Percentiles rank a stretch among this genome's conserved stretches.
These are phyloP conservation scores for Dryadomyces quercus-mongolicae DNA, from an alignment of 2,329 filamentous ascomycete species.

Conservation along the genomic window DNA sequence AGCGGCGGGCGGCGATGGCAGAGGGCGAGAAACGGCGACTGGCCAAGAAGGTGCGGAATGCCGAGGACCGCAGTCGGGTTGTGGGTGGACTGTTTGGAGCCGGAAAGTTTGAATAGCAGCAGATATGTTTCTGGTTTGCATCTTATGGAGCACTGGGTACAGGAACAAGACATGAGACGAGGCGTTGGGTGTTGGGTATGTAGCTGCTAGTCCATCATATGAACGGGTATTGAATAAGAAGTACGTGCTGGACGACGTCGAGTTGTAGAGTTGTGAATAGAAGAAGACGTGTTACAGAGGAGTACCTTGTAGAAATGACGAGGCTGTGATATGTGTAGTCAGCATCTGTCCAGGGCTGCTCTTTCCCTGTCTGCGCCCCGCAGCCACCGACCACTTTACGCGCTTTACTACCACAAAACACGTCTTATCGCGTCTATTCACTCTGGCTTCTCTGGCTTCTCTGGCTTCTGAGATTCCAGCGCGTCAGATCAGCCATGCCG, in stretches of 20 bases:
- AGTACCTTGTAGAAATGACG: too few species aligned
- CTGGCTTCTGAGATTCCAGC: background rate
- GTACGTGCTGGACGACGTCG: too few species aligned
- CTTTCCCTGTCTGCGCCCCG: background rate
- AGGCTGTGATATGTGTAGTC: too few species aligned
- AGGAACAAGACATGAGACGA: too few species aligned
- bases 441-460: too few species aligned
- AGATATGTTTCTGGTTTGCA: background rate
- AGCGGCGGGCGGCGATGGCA: conserved; percentile 39
- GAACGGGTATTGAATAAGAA: too few species aligned
- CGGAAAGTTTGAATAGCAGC: conserved; percentile 37
- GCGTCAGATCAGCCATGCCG: background rate
- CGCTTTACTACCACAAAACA: background rate
- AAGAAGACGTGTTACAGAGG: too few species aligned
- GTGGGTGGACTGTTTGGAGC: conserved; percentile 47
- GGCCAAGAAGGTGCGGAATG: conserved; percentile 44
- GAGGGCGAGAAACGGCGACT: conserved; percentile 47
- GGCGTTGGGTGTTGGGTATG: background rate
- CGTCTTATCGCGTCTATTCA: background rate
- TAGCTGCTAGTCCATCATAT: too few species aligned
- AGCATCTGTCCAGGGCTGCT: background rate
- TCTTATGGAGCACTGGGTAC: background rate
- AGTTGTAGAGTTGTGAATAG: too few species aligned
- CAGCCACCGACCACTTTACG: background rate
- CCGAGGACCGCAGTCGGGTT: conserved; percentile 40